A percentile compares a stretch with the other conserved stretches of the same genome.
phyloP scores from a whole-genome alignment of 2,329 filamentous ascomycete species.

The Aspergillus melleus region DNA sequence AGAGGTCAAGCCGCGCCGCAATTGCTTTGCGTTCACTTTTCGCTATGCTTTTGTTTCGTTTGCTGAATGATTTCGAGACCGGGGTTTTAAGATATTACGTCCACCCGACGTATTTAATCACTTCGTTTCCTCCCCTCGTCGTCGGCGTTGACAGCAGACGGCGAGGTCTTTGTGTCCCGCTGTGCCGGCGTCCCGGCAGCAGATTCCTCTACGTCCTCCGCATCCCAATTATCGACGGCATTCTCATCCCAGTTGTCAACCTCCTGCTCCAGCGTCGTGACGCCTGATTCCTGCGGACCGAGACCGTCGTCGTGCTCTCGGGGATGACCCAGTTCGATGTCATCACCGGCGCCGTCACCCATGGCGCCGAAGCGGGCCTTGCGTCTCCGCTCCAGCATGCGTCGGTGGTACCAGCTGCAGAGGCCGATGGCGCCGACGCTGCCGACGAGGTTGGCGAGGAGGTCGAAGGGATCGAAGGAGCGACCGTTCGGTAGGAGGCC shows the following conservation, averaged over 20 bases:
- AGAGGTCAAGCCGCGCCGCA: neutral
- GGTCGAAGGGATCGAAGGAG: slow-evolving; percentile 76
- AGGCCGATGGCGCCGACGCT: slow-evolving; percentile 69
- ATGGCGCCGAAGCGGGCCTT: slow-evolving; percentile 72
- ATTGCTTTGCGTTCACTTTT: neutral
- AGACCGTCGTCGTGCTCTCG: slow-evolving; percentile 36
- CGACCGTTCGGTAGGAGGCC: slow-evolving; percentile 70
- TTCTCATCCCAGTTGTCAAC: slow-evolving; percentile 96
- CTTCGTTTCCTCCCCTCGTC: slow-evolving; percentile 31
- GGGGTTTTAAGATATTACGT: neutral
- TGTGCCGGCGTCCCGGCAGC: neutral
- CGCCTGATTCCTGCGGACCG: slow-evolving; percentile 63
- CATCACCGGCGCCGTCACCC: slow-evolving; percentile 51
- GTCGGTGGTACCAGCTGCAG: slow-evolving; percentile 89
- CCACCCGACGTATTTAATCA: slow-evolving; percentile 24
- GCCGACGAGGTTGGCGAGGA: slow-evolving; percentile 83
- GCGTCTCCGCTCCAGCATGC: slow-evolving; percentile 88
- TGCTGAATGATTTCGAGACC: neutral
- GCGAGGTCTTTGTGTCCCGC: slow-evolving; percentile 20
- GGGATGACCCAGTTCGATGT: slow-evolving; percentile 72
- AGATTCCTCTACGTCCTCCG: slow-evolving; percentile 49
- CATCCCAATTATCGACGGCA: slow-evolving; percentile 64
- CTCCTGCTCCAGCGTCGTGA: slow-evolving; percentile 73
- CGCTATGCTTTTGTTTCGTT: neutral
- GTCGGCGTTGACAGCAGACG: slow-evolving; percentile 21